phyloP scores from a whole-genome alignment of 2,329 filamentous ascomycete species.

The Aureobasidium sp. region DNA sequence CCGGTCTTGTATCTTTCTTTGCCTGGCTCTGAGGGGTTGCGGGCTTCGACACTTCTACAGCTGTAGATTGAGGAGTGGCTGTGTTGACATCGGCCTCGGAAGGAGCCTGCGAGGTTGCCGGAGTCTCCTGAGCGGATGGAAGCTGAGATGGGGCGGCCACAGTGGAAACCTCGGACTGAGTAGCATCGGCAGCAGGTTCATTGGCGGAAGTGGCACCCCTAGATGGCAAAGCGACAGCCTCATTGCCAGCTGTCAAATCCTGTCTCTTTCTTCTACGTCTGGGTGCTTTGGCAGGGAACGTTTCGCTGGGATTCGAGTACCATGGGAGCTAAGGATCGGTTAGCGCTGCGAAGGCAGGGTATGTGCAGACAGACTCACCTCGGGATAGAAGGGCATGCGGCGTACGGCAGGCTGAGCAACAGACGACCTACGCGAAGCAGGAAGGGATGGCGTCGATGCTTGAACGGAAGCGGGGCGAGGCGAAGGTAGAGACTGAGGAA shows the following conservation, averaged over 20 bases:
- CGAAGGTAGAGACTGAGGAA: slow-evolving; percentile 28
- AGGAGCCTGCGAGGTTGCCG: slow-evolving; percentile 49
- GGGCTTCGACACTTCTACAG: slow-evolving; percentile 22
- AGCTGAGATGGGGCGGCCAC: slow-evolving; percentile 31
- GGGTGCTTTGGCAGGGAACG: slow-evolving; percentile 46
- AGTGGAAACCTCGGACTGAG: slow-evolving; percentile 36
- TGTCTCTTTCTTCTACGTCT: slow-evolving; percentile 37
- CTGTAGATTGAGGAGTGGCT: slow-evolving; percentile 43
- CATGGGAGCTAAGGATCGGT: slow-evolving; percentile 44
- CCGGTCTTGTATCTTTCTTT: slow-evolving; percentile 35
- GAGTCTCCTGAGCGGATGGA: slow-evolving; percentile 37
- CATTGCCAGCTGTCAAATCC: slow-evolving; percentile 23
- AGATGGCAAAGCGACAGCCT: slow-evolving; percentile 43
- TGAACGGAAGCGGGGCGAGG: slow-evolving; percentile 23
- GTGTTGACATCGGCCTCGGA: slow-evolving; percentile 48
- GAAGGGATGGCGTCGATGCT: slow-evolving; percentile 24
- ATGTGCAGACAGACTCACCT: slow-evolving; percentile 27
- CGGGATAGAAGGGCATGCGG: slow-evolving; percentile 41
- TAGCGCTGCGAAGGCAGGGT: background rate
- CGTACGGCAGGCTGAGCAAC: slow-evolving; percentile 16
- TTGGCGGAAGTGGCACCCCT: slow-evolving; percentile 27
- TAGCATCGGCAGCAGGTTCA: slow-evolving; percentile 20
- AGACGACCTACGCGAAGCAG: slow-evolving; percentile 19
- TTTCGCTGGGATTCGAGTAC: slow-evolving; percentile 46
- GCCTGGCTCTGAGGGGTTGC: slow-evolving; percentile 23